These are phyloP conservation scores for Discostella pseudostelligera DNA, from an alignment of 108 stramenopile species.

Conservation along the genomic window DNA sequence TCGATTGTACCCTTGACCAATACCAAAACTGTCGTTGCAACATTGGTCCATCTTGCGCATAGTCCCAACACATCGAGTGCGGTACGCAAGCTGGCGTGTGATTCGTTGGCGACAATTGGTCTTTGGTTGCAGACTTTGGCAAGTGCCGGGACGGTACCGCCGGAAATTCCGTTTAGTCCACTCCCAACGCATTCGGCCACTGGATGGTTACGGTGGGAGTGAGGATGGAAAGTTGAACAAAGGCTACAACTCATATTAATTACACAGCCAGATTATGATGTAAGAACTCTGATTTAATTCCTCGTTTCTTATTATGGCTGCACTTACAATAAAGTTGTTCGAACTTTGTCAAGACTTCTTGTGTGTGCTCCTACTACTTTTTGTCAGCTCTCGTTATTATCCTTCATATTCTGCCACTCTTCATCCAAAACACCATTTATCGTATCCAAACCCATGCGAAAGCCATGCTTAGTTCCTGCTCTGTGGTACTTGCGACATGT, in stretches of 20 bases:
- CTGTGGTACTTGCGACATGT: conserved; percentile 44
- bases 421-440: conserved; percentile 36
- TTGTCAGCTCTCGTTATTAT: background rate
- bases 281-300: background rate
- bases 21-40: conserved; percentile 80
- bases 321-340: background rate
- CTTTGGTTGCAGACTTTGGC: conserved; percentile 86
- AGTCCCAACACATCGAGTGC: conserved; percentile 53
- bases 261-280: background rate
- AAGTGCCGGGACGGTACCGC: conserved; percentile 68
- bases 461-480: conserved; percentile 39
- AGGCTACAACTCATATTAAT: background rate
- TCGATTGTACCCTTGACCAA: conserved; percentile 78
- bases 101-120: conserved; percentile 74
- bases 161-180: conserved; percentile 50
- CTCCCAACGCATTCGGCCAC: conserved; percentile 69
- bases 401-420: conserved; percentile 21
- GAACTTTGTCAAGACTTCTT: too few relatives aligned
- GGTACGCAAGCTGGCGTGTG: conserved; percentile 66
- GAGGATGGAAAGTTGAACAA: background rate
- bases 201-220: conserved; percentile 83
- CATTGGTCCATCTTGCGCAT: conserved; percentile 77
- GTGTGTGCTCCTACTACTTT: too few relatives aligned
- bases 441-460: conserved; percentile 24
- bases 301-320: background rate